Conservation (phyloP, 2,329 filamentous ascomycete species). For the Albifimbria verrucaria region DNA sequence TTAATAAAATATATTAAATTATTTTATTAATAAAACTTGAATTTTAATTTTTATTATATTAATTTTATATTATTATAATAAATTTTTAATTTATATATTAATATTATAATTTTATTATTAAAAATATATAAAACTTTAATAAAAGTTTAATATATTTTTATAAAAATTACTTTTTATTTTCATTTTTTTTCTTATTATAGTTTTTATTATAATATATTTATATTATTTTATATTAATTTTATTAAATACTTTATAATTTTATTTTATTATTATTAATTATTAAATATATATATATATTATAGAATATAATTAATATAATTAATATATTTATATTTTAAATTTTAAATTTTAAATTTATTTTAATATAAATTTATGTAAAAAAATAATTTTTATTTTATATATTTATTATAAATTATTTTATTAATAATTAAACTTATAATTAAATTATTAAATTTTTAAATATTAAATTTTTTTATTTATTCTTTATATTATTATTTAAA, state of each 20-base stretch:
- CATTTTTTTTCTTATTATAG: neutral
- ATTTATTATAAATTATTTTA: no score
- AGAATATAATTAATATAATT: neutral
- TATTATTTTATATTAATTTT: neutral
- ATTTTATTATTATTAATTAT: neutral
- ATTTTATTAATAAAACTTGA: neutral
- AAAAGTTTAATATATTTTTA: neutral
- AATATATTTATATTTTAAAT: neutral
- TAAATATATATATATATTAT: neutral
- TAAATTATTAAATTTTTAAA: no score
- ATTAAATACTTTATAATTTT: neutral
- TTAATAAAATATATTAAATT: no score
- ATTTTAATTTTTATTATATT: neutral
- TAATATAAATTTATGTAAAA: no score
- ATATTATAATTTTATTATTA: conserved; percentile 3
- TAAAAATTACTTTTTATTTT: neutral
- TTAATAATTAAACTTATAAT: no score
- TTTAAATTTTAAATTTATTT: conserved; percentile 1
- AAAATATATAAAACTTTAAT: neutral
- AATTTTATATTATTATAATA: neutral
- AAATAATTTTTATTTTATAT: no score
- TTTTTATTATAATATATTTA: neutral
- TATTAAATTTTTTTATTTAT: no score
- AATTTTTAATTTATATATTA: neutral
- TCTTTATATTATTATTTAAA: neutral